These are phyloP conservation scores for Chlamydomonas reinhardtii DNA, from an alignment of 163 green algal genomes.

Conservation along the genomic window DNA sequence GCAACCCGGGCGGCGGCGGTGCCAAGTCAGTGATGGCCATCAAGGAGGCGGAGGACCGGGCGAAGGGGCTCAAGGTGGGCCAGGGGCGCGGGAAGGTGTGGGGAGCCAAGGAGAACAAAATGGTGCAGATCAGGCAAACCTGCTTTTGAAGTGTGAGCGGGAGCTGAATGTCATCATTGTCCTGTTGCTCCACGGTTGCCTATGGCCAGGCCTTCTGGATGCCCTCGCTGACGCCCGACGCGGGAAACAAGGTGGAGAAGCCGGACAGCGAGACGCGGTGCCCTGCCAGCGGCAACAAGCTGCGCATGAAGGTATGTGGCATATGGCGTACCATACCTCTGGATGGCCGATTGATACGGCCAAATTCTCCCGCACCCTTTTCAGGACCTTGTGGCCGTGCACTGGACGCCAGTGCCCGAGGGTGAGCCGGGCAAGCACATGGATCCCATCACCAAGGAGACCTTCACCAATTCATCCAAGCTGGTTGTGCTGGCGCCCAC, in stretches of 20 bases:
- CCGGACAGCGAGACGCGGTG: conserved; percentile 88
- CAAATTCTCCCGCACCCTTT: too few relatives aligned
- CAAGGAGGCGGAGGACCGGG: conserved; percentile 83
- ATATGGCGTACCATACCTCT: too few relatives aligned
- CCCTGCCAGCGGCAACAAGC: conserved; percentile 75
- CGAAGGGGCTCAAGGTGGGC: conserved; percentile 83
- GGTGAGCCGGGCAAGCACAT: conserved; percentile 79
- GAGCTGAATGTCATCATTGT: too few relatives aligned
- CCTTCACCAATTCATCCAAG: conserved; percentile 86
- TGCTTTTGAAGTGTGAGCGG: too few relatives aligned
- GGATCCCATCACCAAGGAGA: conserved; percentile 93
- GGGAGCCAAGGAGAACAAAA: too few relatives aligned
- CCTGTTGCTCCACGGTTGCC: too few relatives aligned
- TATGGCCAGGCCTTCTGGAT: conserved; percentile 88
- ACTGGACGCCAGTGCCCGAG: conserved; percentile 65
- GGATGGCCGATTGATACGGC: too few relatives aligned
- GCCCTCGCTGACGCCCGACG: conserved; percentile 74
- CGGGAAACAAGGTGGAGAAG: conserved; percentile 77
- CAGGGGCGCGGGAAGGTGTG: conserved; percentile 34
- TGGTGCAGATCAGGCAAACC: too few relatives aligned
- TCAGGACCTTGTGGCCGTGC: conserved; percentile 36
- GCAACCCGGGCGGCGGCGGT: conserved; percentile 45
- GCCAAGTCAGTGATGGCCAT: conserved; percentile 75
- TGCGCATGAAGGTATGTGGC: conserved; percentile 38
- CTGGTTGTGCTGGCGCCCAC: conserved; percentile 90